phyloP scores from a whole-genome alignment of 495 filamentous ascomycete genomes.

The Halenospora varia region DNA sequence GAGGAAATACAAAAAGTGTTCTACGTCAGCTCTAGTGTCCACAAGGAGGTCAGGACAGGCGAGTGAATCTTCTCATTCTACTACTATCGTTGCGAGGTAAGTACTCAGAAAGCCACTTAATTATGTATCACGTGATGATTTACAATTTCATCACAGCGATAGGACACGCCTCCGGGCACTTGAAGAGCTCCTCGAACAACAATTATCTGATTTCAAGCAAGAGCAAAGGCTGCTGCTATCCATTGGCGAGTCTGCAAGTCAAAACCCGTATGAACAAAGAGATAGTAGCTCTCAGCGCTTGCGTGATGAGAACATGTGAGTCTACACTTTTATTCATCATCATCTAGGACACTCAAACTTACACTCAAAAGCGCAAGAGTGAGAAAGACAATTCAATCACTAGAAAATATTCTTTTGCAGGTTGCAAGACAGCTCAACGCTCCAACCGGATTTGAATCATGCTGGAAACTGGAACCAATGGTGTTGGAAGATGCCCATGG shows the following conservation, averaged over 20 bases:
- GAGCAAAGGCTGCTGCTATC: not conserved
- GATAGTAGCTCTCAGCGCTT: not conserved
- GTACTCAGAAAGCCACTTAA: no score
- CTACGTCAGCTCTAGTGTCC: not conserved
- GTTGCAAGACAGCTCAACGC: not conserved
- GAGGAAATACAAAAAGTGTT: conserved; percentile 2
- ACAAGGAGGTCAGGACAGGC: no score
- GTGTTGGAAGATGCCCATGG: conserved; percentile 6
- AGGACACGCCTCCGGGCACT: not conserved
- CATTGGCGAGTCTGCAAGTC: not conserved
- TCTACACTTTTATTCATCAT: not conserved
- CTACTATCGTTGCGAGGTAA: not conserved
- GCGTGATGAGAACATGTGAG: not conserved
- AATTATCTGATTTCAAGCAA: not conserved
- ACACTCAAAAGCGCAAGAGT: not conserved
- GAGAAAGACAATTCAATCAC: not conserved
- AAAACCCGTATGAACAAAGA: not conserved
- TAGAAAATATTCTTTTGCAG: not conserved
- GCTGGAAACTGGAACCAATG: conserved; percentile 10
- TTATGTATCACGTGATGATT: no score
- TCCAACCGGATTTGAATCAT: conserved; percentile 1
- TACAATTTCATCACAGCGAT: not conserved
- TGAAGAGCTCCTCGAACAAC: not conserved
- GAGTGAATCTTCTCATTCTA: no score
- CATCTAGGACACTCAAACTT: not conserved